A percentile compares a stretch with the other conserved stretches of the same genome.
These are phyloP conservation scores for Houttuynia cordata DNA, from an alignment of 164 flowering plant species.

Conservation along the genomic window DNA sequence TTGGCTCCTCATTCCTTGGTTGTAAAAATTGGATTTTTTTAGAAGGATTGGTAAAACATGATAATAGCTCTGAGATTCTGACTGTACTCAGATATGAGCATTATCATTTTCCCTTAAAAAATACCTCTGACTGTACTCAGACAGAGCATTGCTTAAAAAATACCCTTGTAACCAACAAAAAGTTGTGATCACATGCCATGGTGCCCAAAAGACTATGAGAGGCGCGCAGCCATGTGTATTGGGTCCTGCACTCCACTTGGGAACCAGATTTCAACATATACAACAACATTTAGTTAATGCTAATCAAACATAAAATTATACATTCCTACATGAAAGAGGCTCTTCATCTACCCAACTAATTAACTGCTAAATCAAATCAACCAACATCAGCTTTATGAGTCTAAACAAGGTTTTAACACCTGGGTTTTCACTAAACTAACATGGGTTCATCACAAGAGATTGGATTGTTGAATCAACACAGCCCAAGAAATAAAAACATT, in stretches of 20 bases:
- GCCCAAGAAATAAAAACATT: background rate
- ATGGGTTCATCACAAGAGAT: background rate
- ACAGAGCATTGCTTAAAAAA: background rate
- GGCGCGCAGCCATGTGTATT: background rate
- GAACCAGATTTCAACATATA: background rate
- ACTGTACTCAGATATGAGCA: background rate
- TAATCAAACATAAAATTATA: too few species aligned
- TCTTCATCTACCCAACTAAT: background rate
- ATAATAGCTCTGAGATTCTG: too few species aligned
- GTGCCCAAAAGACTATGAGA: background rate
- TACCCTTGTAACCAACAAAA: background rate
- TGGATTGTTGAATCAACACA: background rate
- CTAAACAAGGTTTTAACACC: background rate
- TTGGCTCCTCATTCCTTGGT: too few species aligned
- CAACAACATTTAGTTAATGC: background rate
- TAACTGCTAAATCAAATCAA: background rate
- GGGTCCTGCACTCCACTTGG: background rate
- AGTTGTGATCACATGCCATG: background rate
- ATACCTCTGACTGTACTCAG: background rate
- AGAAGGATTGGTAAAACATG: too few species aligned
- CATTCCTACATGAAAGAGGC: too few species aligned
- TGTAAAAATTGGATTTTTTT: too few species aligned
- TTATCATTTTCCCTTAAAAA: too few species aligned
- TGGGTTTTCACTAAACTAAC: too few species aligned
- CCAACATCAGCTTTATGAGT: background rate